phyloP scores from a whole-genome alignment of 805 yeast species.

The Candida jianshihensis region DNA sequence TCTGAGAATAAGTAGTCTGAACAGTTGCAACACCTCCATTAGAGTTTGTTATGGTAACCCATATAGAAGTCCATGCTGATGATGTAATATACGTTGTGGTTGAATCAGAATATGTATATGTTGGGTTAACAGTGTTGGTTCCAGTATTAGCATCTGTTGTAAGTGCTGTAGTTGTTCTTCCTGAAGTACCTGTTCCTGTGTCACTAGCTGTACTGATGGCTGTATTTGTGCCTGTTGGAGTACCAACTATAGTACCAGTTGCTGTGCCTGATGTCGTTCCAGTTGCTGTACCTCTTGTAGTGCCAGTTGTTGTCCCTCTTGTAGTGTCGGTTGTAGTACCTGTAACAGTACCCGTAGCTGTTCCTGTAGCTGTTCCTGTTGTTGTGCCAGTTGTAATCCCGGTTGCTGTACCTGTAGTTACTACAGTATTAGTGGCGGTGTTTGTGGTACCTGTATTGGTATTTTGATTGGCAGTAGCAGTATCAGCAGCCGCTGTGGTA shows the following conservation, averaged over 20 bases:
- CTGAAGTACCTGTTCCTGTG: slow-evolving; percentile 5
- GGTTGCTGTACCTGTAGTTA: slow-evolving; percentile 14
- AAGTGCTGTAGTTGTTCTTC: slow-evolving; percentile 18
- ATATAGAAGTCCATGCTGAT: slow-evolving; percentile 30
- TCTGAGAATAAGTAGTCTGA: slow-evolving; percentile 48
- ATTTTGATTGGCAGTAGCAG: slow-evolving; percentile 15
- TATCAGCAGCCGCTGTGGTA: slow-evolving; percentile 8
- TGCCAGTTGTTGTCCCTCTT: slow-evolving; percentile 4
- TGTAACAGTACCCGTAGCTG: slow-evolving; percentile 4
- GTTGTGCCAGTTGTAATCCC: slow-evolving; percentile 4
- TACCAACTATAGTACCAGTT: slow-evolving; percentile 2
- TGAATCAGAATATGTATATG: slow-evolving; percentile 22
- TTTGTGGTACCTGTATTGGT: slow-evolving; percentile 14
- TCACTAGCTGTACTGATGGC: slow-evolving; percentile 5
- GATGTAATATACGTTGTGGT: slow-evolving; percentile 25
- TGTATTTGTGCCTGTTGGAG: slow-evolving; percentile 8
- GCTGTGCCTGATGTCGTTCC: slow-evolving; percentile 4
- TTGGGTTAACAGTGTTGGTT: slow-evolving; percentile 16
- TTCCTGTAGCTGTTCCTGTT: slow-evolving; percentile 2
- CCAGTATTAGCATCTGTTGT: slow-evolving; percentile 9
- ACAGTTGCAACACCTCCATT: slow-evolving; percentile 41
- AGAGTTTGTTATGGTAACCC: slow-evolving; percentile 44
- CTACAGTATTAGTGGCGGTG: slow-evolving; percentile 21
- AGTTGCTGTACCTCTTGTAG: slow-evolving; percentile 6
- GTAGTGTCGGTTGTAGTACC: slow-evolving; percentile 8